Evolutionary conservation across 225 moss, liverwort and hornwort species (phyloP), one percentile per base, ranked within the genome.

Genomic region (Sphagnum tenellum): DNA sequence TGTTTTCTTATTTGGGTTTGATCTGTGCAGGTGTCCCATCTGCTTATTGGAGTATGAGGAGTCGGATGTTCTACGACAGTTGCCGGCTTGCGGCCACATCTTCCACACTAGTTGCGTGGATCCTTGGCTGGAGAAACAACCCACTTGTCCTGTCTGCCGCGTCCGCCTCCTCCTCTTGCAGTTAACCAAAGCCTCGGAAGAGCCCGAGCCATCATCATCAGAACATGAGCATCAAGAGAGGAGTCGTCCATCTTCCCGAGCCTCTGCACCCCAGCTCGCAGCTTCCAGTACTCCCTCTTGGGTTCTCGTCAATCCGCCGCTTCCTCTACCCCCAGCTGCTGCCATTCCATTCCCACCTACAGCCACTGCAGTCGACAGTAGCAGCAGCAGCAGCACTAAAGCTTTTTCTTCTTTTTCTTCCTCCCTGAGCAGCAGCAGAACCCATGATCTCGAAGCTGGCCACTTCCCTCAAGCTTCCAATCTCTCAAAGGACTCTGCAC

Each of bases 1-100:
- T 29, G 29, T 29, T 29, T 29, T 29, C 1, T 29, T 29, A 29
- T 29, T 29, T 29, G 29, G 29, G 29, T 29, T 29, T 29, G 29
- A 29, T 29, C 29, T 51, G 46, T 64, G 10, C 70, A 83, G 83
- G 68, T 83, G 83, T 49, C 79, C 83, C 5, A 77, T 83, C 64
- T 83, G 83, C 64, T 69, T 83, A 44, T 76, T 83, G 74, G 83
- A 83, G 62, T 83, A 83, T 64, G 83, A 83, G 70, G 74, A 83
- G 52, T 83, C 79, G 79, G 83, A 83, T 63, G 70, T 77, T 7
- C 72, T 83, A 60, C 74, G 83, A 56, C 83, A 83, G 74, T 77
- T 83, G 14, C 83, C 83, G 2, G 79, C 80, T 60, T 83, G 83
- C 52, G 83, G 83, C 63, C 83, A 83, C 79, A 68, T 83, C 57